phyloP scores from a whole-genome alignment of 495 filamentous ascomycete genomes.

The Podospora tetraspora region DNA sequence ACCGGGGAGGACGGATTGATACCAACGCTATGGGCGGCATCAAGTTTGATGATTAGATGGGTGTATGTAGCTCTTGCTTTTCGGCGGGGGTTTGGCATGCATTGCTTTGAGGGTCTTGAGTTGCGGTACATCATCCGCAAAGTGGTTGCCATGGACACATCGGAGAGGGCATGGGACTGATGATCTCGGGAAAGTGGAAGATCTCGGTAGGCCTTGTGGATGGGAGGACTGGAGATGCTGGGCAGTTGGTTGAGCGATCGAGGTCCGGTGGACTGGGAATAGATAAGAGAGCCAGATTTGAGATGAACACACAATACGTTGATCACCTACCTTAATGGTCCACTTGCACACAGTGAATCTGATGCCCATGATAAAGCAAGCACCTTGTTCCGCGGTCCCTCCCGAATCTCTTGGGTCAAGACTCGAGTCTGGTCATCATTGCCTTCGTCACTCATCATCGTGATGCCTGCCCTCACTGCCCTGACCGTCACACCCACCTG shows the following conservation, averaged over 20 bases:
- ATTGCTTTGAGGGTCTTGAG: not conserved
- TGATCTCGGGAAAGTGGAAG: not conserved
- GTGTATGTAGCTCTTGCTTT: not conserved
- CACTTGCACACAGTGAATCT: not conserved
- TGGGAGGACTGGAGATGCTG: no score
- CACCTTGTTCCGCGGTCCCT: no score
- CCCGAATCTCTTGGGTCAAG: no score
- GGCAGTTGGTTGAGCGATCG: not conserved
- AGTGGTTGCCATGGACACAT: not conserved
- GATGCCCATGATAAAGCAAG: not conserved
- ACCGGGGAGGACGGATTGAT: constrained; percentile 79
- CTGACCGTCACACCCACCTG: not conserved
- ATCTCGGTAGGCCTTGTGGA: not conserved
- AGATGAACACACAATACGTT: not conserved
- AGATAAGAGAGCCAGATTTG: not conserved
- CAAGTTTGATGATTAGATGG: constrained; percentile 75
- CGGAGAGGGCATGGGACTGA: not conserved
- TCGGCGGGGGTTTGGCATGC: not conserved
- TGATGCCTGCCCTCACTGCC: not conserved
- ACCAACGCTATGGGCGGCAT: constrained; percentile 65
- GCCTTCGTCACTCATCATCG: not conserved
- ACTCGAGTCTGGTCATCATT: no score
- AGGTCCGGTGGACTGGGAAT: not conserved
- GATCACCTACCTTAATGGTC: not conserved
- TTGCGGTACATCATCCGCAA: not conserved